phyloP scores from a whole-genome alignment of 2,329 filamentous ascomycete genomes.

The Colletotrichum liaoningense region DNA sequence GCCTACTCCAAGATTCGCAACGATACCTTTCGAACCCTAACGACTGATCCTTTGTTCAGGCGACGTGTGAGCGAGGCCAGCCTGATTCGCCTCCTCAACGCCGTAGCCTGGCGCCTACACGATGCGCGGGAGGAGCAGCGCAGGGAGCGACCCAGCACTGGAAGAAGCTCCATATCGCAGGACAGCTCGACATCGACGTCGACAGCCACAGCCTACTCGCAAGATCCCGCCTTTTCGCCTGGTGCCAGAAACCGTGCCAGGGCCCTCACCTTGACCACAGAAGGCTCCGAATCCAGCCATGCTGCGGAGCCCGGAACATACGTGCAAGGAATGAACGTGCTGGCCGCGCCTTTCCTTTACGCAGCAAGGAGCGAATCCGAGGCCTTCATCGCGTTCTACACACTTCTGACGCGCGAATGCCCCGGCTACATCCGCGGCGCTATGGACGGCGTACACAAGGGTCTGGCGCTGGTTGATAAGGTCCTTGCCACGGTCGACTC shows the following conservation, averaged over 20 bases:
- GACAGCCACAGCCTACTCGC: constrained; percentile 50
- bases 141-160: constrained; percentile 50
- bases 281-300: constrained; percentile 63
- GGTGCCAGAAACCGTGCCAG: constrained; percentile 63
- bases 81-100: constrained; percentile 92
- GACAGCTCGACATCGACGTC: constrained; percentile 38
- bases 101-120: constrained; percentile 92
- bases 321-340: constrained; percentile 98
- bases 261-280: constrained; percentile 70
- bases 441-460: constrained; percentile 97
- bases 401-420: constrained; percentile 86
- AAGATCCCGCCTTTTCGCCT: constrained; percentile 54
- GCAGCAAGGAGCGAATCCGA: constrained; percentile 94
- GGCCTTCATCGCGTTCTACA: constrained; percentile 91
- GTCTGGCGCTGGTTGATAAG: constrained; percentile 90
- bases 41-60: constrained; percentile 96
- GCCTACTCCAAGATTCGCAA: constrained; percentile 98
- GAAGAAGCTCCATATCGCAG: constrained; percentile 46
- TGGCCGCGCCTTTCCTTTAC: constrained; percentile 95
- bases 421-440: constrained; percentile 94
- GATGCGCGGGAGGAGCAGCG: constrained; percentile 73
- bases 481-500: constrained; percentile 92
- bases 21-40: constrained; percentile 96
- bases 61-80: constrained; percentile 95
- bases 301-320: constrained; percentile 82